These are phyloP conservation scores for Davidsoniella eucalypti DNA, from an alignment of 2,329 filamentous ascomycete species.

Conservation along the genomic window DNA sequence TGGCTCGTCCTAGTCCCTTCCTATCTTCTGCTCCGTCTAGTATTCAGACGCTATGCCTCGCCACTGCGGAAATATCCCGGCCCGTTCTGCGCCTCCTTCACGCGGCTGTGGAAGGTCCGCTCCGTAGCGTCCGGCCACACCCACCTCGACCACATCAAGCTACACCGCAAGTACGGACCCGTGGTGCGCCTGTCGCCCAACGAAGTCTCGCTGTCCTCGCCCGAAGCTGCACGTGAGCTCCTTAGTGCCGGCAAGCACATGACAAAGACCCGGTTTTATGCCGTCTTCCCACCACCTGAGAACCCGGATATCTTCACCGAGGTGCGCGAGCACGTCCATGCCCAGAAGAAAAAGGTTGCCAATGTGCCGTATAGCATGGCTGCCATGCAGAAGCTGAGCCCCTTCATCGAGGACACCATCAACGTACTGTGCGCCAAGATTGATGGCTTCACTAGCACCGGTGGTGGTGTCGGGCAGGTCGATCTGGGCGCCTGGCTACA, in stretches of 20 bases:
- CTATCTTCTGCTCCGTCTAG: conserved; percentile 24
- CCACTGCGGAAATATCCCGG: conserved; percentile 55
- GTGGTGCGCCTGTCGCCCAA: conserved; percentile 13
- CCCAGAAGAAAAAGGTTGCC: conserved; percentile 36
- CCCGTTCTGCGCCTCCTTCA: conserved; percentile 42
- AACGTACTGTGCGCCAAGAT: conserved; percentile 28
- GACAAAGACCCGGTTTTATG: conserved; percentile 36
- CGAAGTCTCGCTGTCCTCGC: conserved; percentile 12
- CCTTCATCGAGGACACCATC: conserved; percentile 35
- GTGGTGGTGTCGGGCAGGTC: conserved; percentile 16
- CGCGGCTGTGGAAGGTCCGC: conserved; percentile 23
- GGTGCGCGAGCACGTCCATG: conserved; percentile 35
- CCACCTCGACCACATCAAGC: conserved; percentile 24
- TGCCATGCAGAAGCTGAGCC: conserved; percentile 33
- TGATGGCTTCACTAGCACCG: conserved; percentile 21
- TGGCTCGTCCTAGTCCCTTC: conserved; percentile 26
- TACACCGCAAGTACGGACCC: conserved; percentile 39
- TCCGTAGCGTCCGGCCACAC: conserved; percentile 36
- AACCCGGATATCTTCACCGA: conserved; percentile 44
- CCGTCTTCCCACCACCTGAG: conserved; percentile 37
- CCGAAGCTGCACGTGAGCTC: conserved; percentile 20
- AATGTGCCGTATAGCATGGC: conserved; percentile 37
- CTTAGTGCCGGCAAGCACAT: conserved; percentile 34
- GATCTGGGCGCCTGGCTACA: conserved; percentile 32
- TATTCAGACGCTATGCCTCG: conserved; percentile 32